Conservation (phyloP, 1,139 yeast genomes). For the Yamadazyma blattariae region DNA sequence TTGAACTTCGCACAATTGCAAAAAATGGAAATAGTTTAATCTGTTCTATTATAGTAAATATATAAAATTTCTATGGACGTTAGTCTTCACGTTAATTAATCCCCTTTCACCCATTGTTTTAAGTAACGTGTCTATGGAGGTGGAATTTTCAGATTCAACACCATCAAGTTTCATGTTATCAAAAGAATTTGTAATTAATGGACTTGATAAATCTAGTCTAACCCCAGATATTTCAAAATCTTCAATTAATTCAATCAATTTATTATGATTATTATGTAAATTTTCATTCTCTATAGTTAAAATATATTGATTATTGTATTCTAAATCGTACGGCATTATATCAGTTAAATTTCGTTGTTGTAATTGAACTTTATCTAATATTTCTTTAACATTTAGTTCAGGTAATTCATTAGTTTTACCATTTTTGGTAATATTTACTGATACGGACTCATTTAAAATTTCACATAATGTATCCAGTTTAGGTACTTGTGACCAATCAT, state of each 20-base stretch:
- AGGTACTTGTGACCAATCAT: not conserved
- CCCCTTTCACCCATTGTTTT: constrained; percentile 29
- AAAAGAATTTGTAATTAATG: constrained; percentile 10
- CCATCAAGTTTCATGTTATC: not conserved
- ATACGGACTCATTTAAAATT: constrained; percentile 1
- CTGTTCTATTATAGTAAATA: too few species aligned
- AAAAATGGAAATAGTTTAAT: not conserved
- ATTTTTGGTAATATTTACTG: too few species aligned
- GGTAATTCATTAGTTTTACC: too few species aligned
- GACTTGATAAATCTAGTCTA: constrained; percentile 20
- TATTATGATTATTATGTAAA: constrained; percentile 5
- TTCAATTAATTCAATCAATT: not conserved
- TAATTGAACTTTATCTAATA: not conserved
- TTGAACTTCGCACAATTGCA: too few species aligned
- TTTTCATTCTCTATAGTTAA: constrained; percentile 31
- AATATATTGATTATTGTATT: constrained; percentile 24
- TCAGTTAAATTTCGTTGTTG: constrained; percentile 5
- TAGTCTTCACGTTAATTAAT: constrained; percentile 25
- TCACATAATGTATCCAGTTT: too few species aligned
- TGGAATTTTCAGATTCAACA: not conserved
- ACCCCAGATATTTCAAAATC: constrained; percentile 29
- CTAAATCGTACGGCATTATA: constrained; percentile 31
- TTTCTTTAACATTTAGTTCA: too few species aligned
- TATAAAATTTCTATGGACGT: constrained; percentile 18
- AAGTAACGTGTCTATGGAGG: constrained; percentile 18